phyloP scores from a whole-genome alignment of 202 grass and related monocot species.

The Elaeis oleifera region DNA sequence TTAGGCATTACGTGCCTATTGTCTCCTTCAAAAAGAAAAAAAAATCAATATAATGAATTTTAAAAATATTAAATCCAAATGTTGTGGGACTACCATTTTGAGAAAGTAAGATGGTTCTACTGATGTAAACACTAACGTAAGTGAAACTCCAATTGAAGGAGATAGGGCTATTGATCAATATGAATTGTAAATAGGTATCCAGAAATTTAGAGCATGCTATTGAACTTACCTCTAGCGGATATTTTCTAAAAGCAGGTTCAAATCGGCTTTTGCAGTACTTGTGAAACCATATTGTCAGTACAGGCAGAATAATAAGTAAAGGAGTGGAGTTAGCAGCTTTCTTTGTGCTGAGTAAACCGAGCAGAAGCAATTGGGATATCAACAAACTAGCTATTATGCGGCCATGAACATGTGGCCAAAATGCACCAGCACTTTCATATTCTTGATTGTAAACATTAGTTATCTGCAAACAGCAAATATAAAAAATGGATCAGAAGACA shows the following conservation, averaged over 20 bases:
- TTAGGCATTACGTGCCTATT: no score
- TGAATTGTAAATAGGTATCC: neutral
- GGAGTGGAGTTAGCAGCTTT: conserved; percentile 80
- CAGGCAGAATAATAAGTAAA: conserved; percentile 62
- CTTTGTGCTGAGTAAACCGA: conserved; percentile 80
- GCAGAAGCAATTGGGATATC: conserved; percentile 69
- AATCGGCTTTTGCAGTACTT: conserved; percentile 93
- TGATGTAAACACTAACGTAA: no score
- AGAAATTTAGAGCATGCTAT: neutral
- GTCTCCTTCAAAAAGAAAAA: no score
- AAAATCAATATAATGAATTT: no score
- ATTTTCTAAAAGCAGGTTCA: conserved; percentile 82
- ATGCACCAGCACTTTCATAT: conserved; percentile 80
- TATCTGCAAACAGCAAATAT: conserved; percentile 45
- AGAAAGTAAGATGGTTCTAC: no score
- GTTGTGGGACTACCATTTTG: no score
- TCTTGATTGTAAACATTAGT: conserved; percentile 98
- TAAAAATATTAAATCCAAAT: no score
- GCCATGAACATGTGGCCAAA: conserved; percentile 87
- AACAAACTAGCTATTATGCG: conserved; percentile 84
- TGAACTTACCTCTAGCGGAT: conserved; percentile 63
- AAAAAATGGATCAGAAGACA: no score
- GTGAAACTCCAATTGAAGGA: no score
- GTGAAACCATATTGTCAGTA: conserved; percentile 88
- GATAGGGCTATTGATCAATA: no score